Evolutionary conservation across 352 stramenopile species (phyloP), one percentile per base, ranked within the genome.

Genomic region (Phytophthora agathidicida): DNA sequence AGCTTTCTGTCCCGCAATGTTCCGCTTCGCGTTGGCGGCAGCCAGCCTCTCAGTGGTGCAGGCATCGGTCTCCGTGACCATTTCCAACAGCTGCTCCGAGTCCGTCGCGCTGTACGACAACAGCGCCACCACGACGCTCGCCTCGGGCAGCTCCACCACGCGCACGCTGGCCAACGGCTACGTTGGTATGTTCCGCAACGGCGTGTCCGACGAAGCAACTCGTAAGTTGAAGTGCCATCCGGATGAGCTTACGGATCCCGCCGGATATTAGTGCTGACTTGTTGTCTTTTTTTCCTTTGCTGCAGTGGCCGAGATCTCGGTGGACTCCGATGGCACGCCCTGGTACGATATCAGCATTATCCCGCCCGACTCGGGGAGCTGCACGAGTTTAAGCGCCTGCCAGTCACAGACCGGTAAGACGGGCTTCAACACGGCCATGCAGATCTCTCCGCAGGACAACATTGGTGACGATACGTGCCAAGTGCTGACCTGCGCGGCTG

Each of bases 291-390:
- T 26, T 22, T n/a, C n/a, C n/a, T 36, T 33, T 35, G 3, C 45
- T 66, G 36, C 44, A 80, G 70, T 86, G 45, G 73, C 65, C 26
- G 76, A 86, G 51, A 77, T 86, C 48, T 77, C 71, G 3, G 57
- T 83, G 19, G 59, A 74, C 55, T 66, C 68, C 22, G 47, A 69
- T 8, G 71, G 71, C 19, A 75, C 44, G 30, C 60, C 72, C 13
- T 86, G 76, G 76, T 86, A 80, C 44, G 76, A 86, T 48, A 83
- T 83, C 55, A 82, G 71, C 10, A 83, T 80, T 50, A 81, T 86
- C 45, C 69, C 73, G 27, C 77, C 80, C 5, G 57, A 72, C 17
- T 59, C 75, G 1, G 59, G 64, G 0, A 72, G 65, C 42, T 87
- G 80, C 44, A 60, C 54, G 36, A 88, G 71, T 27, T 56, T 80